Percentiles rank a stretch among this genome's conserved stretches.
Conservation (phyloP, 768 basidiomycete genomes). For the Hemileccinum impolitum region DNA sequence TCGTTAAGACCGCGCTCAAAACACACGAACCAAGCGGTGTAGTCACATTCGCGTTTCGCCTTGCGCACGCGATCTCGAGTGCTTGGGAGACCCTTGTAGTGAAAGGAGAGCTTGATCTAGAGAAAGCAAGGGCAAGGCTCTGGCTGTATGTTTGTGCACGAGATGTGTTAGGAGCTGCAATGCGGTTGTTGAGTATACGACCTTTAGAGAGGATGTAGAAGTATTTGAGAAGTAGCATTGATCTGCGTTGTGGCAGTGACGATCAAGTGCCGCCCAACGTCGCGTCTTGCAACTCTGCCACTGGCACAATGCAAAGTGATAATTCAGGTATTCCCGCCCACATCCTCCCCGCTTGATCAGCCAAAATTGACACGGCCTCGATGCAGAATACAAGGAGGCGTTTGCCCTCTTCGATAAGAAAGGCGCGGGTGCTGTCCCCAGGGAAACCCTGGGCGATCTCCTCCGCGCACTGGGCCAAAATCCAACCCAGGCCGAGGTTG, state of each 20-base stretch:
- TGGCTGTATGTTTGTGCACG: conserved; percentile 86
- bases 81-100: conserved; percentile 93
- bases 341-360: not conserved
- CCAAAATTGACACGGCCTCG: conserved; percentile 2
- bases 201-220: conserved; percentile 90
- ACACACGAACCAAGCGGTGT: conserved; percentile 88
- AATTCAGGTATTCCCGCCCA: conserved; percentile 41
- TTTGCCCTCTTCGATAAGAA: conserved; percentile 98
- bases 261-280: no score
- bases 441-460: conserved; percentile 88
- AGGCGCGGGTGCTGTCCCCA: conserved; percentile 85
- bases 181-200: conserved; percentile 83
- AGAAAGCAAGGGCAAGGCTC: conserved; percentile 79
- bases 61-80: conserved; percentile 84
- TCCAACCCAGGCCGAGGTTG: conserved; percentile 95
- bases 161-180: conserved; percentile 84
- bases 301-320: conserved; percentile 37
- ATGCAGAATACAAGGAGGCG: conserved; percentile 91
- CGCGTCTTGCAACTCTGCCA: no score
- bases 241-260: not conserved
- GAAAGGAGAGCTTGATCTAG: conserved; percentile 72
- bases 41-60: conserved; percentile 84
- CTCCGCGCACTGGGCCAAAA: conserved; percentile 95
- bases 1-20: conserved; percentile 81
- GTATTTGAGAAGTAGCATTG: no score